phyloP scores from a whole-genome alignment of 495 filamentous ascomycete genomes.

The Darksidea phi region DNA sequence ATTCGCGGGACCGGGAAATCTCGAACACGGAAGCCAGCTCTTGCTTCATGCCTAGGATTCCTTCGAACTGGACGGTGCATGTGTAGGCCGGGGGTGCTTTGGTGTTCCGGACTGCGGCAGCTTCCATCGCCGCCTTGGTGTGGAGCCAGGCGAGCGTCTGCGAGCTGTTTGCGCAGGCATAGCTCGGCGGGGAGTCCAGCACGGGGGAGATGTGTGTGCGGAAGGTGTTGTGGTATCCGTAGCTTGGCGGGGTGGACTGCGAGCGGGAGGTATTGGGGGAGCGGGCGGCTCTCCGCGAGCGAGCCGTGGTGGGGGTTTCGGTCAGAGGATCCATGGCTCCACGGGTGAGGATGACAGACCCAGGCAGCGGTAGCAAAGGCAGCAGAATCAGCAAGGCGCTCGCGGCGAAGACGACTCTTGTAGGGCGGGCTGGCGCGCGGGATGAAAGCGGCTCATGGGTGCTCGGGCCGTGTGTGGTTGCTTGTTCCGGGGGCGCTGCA shows the following conservation, averaged over 20 bases:
- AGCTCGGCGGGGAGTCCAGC: slow-evolving; percentile 17
- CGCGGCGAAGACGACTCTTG: background rate
- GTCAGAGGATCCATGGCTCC: background rate
- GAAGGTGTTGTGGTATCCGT: slow-evolving; percentile 40
- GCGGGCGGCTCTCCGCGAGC: slow-evolving; percentile 1
- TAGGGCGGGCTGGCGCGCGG: slow-evolving; percentile 6
- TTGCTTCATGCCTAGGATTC: slow-evolving; percentile 55
- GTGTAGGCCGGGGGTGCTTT: slow-evolving; percentile 53
- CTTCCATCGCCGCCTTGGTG: slow-evolving; percentile 13
- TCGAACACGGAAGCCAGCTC: slow-evolving; percentile 59
- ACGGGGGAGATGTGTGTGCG: slow-evolving; percentile 26
- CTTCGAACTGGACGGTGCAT: slow-evolving; percentile 54
- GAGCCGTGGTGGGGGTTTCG: slow-evolving; percentile 2
- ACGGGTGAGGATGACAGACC: too few species aligned
- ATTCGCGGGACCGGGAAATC: slow-evolving; percentile 52
- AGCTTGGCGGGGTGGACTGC: slow-evolving; percentile 23
- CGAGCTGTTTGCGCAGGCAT: slow-evolving; percentile 19
- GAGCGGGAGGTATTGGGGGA: background rate
- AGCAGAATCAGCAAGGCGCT: background rate
- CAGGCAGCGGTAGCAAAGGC: background rate
- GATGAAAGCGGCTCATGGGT: slow-evolving; percentile 23
- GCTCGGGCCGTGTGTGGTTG: background rate
- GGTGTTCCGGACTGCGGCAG: background rate
- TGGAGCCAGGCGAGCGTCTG: slow-evolving; percentile 17
- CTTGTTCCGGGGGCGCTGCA: background rate